These are phyloP conservation scores for Drechslera avenae DNA, from an alignment of 2,329 filamentous ascomycete species.

Conservation along the genomic window DNA sequence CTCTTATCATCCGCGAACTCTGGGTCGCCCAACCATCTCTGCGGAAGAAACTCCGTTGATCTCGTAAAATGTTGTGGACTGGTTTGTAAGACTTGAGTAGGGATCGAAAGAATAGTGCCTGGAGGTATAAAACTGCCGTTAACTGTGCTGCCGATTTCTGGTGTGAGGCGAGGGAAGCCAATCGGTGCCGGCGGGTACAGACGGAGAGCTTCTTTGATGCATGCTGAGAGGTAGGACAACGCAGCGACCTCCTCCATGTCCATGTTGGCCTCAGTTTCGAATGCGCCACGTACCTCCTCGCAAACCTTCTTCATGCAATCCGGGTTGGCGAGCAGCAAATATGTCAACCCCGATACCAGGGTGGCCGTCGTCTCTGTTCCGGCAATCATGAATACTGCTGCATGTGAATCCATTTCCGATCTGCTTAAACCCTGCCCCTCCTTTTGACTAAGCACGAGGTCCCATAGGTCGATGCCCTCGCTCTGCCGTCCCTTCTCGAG, in stretches of 20 bases:
- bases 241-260: constrained; percentile 35
- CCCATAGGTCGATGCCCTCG: constrained; percentile 49
- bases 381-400: constrained; percentile 49
- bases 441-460: constrained; percentile 45
- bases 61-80: constrained; percentile 41
- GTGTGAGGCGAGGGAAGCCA: constrained; percentile 43
- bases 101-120: constrained; percentile 18
- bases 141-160: constrained; percentile 44
- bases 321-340: constrained; percentile 39
- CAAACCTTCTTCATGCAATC: constrained; percentile 31
- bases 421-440: constrained; percentile 33
- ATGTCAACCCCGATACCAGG: constrained; percentile 48
- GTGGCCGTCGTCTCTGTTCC: constrained; percentile 55
- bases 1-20: constrained; percentile 37
- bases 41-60: constrained; percentile 47
- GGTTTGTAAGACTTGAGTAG: constrained; percentile 22
- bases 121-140: constrained; percentile 46
- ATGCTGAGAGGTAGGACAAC: constrained; percentile 47
- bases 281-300: constrained; percentile 37
- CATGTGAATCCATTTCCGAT: constrained; percentile 49
- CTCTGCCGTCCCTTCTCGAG: constrained; percentile 32
- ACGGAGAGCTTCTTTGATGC: constrained; percentile 51
- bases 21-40: constrained; percentile 47
- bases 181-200: constrained; percentile 51
- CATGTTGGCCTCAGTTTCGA: constrained; percentile 41